These are phyloP conservation scores for slime mould (Dictyostelium discoideum) DNA, from an alignment of 78 protist genomes.

Conservation along the genomic window DNA sequence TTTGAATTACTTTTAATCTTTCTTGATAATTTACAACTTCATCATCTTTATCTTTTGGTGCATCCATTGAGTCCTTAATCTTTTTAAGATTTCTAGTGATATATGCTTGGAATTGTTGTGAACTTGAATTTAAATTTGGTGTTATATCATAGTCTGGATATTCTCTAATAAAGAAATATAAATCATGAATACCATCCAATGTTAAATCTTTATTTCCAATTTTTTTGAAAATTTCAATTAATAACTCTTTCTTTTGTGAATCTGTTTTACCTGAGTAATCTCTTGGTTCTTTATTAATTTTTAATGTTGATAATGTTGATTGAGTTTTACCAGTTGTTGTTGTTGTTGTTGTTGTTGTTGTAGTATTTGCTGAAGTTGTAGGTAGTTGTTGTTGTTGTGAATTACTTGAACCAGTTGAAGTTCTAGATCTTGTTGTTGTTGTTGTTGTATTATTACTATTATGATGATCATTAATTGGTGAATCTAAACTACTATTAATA, in stretches of 20 bases:
- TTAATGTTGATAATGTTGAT: background rate
- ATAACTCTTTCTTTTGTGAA: conserved; percentile 22
- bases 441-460: background rate
- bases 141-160: conserved; percentile 60
- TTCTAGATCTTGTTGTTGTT: background rate
- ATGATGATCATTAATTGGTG: background rate
- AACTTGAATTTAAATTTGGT: conserved; percentile 17
- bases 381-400: background rate
- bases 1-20: conserved; percentile 36
- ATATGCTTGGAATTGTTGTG: conserved; percentile 49
- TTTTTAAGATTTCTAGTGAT: conserved; percentile 36
- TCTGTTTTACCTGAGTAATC: background rate
- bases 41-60: background rate
- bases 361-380: background rate
- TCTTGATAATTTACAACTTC: conserved; percentile 25
- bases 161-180: conserved; percentile 48
- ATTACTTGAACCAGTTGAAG: background rate
- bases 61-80: conserved; percentile 2
- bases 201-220: conserved; percentile 45
- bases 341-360: background rate
- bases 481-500: conserved; percentile 2
- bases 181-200: conserved; percentile 55
- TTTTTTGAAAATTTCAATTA: conserved; percentile 42
- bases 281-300: conserved; percentile 51
- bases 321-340: background rate